Percentiles rank a stretch among this genome's conserved stretches.
Conservation (phyloP, 202 grass and related monocot genomes). For the Panicum hallii region DNA sequence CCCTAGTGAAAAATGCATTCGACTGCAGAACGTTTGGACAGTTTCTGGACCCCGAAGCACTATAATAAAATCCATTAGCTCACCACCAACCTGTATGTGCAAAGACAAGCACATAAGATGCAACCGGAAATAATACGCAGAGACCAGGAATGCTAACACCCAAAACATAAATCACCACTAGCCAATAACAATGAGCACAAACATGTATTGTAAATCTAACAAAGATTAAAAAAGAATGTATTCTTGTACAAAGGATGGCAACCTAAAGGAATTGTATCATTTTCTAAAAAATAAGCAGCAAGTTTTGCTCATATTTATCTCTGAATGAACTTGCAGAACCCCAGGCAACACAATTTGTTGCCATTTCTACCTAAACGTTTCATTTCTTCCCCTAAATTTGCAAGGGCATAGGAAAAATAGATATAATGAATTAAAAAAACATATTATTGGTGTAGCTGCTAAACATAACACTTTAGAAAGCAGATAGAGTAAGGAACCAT, state of each 20-base stretch:
- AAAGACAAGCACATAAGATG: slow-evolving; percentile 28
- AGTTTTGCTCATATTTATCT: not conserved
- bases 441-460: not conserved
- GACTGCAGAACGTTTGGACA: slow-evolving; percentile 78
- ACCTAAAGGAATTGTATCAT: not conserved
- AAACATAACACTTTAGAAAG: not conserved
- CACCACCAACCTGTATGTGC: slow-evolving; percentile 67
- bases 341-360: not conserved
- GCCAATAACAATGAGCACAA: not conserved
- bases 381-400: not conserved
- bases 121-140: not conserved
- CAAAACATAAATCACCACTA: slow-evolving; percentile 14
- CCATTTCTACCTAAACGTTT: not conserved
- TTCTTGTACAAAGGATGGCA: not conserved
- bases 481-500: not conserved
- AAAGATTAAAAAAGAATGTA: too few relatives aligned
- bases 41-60: slow-evolving; percentile 78
- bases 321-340: not conserved
- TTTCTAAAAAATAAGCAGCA: slow-evolving; percentile 18
- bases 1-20: slow-evolving; percentile 86
- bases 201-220: not conserved
- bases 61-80: slow-evolving; percentile 89
- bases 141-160: not conserved
- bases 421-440: not conserved
- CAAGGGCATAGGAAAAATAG: not conserved